These are phyloP conservation scores for Stenogyne calaminthoides DNA, from an alignment of 305 asterid species.

Conservation along the genomic window DNA sequence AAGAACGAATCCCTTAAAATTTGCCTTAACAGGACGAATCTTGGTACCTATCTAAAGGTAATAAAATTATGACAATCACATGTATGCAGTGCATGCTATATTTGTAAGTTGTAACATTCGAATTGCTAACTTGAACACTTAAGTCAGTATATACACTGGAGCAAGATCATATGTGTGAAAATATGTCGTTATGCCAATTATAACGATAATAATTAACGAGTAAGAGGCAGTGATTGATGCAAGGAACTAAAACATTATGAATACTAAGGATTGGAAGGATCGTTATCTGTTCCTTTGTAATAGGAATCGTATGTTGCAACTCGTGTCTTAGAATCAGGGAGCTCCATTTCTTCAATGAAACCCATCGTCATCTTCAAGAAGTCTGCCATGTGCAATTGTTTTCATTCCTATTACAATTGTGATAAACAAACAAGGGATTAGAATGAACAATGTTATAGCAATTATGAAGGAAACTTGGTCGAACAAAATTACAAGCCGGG, in stretches of 20 bases:
- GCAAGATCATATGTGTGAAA: not conserved
- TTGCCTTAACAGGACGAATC: not conserved
- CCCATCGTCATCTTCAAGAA: constrained; percentile 70
- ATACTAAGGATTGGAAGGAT: constrained; percentile 32
- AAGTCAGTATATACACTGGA: not conserved
- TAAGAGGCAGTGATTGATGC: constrained; percentile 14
- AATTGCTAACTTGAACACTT: not conserved
- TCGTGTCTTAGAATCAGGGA: constrained; percentile 48
- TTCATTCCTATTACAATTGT: constrained; percentile 58
- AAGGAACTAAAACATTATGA: not conserved
- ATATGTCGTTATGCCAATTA: not conserved
- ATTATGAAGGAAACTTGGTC: not conserved
- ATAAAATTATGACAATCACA: not conserved
- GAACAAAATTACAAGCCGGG: not conserved
- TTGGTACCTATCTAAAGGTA: not conserved
- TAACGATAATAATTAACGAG: not conserved
- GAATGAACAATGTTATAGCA: not conserved
- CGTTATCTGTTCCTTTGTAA: constrained; percentile 36
- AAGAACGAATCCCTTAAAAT: not conserved
- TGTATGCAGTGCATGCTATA: not conserved
- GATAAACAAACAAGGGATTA: not conserved
- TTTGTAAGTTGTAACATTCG: too few relatives aligned
- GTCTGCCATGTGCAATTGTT: constrained; percentile 56
- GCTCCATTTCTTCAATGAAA: constrained; percentile 62
- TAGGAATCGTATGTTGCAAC: constrained; percentile 64